These are phyloP conservation scores for Blastomyces parvus DNA, from an alignment of 2,329 filamentous ascomycete species.

Conservation along the genomic window DNA sequence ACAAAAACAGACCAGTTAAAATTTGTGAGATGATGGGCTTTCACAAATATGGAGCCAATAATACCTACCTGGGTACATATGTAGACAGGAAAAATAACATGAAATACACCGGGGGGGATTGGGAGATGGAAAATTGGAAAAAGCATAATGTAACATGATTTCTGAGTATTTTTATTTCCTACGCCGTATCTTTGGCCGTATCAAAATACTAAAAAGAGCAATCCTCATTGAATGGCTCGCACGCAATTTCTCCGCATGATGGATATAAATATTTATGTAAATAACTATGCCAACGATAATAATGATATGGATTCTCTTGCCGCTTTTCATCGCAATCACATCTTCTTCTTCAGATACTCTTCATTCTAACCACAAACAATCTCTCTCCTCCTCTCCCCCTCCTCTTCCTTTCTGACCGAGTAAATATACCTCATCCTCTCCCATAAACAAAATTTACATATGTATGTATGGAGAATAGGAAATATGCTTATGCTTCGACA, in stretches of 20 bases:
- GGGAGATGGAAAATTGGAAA: neutral
- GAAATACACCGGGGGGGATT: no score
- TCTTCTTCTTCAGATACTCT: neutral
- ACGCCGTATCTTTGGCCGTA: neutral
- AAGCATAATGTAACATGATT: neutral
- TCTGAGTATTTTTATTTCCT: neutral
- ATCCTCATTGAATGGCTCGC: neutral
- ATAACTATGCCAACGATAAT: neutral
- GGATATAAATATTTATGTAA: neutral
- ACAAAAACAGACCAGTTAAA: no score
- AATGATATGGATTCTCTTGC: neutral
- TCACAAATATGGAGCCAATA: no score
- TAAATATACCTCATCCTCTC: neutral
- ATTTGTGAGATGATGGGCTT: no score
- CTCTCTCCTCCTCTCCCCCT: neutral
- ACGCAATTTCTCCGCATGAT: neutral
- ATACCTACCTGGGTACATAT: no score
- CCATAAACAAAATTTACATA: neutral
- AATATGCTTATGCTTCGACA: neutral
- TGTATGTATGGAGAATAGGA: neutral
- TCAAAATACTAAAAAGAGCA: neutral
- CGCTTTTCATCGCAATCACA: neutral
- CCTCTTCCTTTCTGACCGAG: neutral
- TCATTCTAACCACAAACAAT: neutral
- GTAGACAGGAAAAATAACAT: neutral